Evolutionary conservation across 176 grass and related monocot species (phyloP), one percentile per base, ranked within the genome.

Genomic region (Eleusine coracana): DNA sequence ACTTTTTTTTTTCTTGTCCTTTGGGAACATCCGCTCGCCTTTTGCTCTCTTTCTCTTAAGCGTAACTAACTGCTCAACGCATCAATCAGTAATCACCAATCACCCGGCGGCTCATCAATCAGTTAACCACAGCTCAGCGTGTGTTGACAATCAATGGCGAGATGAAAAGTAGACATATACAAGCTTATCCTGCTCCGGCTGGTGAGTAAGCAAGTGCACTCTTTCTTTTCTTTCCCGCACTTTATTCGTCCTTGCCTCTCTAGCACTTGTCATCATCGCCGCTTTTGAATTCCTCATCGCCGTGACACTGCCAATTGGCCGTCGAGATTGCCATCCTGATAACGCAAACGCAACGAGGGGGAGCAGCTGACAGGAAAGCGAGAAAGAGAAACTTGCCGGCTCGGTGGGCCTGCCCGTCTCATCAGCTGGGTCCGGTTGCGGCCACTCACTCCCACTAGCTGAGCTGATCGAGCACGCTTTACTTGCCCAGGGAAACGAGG

Each of bases 171-270:
- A 21, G 17, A 11, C 16, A 17, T 31, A 44, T 21, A 31, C 51
- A 84, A 77, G 2, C 73, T 84, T 84, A 84, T 84, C 82, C 82
- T 44, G 1, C 15, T 11, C 5, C 5, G 11, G 14, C 5, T 20
- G 80, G 6, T 36, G 68, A 81, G 37, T 44, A 28, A 17, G 76
- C 44, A 67, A 28, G 58, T n/a, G 82, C 72, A 66, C 42, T 11
- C 39, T 17, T 34, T 34, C 31, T 34, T 34, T 34, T 34, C 31
- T 34, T 38, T 7, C 44, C 27, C 11, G 18, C 80, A 1, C 62
- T 84, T 84, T 59, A 68, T 58, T 4, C 62, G 48, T 16, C 34
- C 62, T 56, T 21, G 1, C 11, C 15, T 67, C 5, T 13, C 11
- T 9, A 25, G 29, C 16, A 38, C 11, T 29, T 11, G 8, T 46